Base-by-base conservation (phyloP, 805 yeast genomes). In the Candida dajiaensis region DNA sequence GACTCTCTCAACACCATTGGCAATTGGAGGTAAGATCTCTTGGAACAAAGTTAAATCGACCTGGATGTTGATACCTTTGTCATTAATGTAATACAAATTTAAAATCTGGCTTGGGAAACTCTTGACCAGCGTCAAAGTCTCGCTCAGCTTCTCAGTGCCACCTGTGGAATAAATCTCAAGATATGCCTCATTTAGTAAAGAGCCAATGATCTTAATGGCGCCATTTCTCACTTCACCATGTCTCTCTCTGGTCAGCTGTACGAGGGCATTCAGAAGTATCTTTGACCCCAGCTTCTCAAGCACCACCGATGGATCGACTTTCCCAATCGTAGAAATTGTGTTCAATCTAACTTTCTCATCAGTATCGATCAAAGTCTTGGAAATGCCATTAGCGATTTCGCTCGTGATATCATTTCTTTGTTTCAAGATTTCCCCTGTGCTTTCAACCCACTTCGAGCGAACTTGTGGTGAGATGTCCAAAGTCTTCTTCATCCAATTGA, bases 1-100 rank as follows among this genome's bases (percentile, higher is more conserved):
- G 0, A 81, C 81, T 46, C 95, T 69, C 29, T 56, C 65, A 2
- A 58, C 51, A 6, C 73, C 62, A 49, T 75, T 72, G 3, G 63
- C 53, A 18, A 77, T 78, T 23, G 77, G 65, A 0, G 95, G 86
- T 11, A 85, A 59, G 1, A 89, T 56, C 44, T 73, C 70, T 48
- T 83, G 89, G 53, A 81, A 74, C 3, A 89, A 53, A 0, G 74
- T 65, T 4, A 65, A 50, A 59, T 89, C 96, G 13, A 88, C 84
- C 12, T 75, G 67, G 12, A 81, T 73, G 47, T 83, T 87, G 42
- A 87, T 81, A 10, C 71, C 69, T 43, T 67, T 73, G 54, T 85
- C 89, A 59, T 88, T 87, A 51, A 89, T 83, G 57, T 85, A 89
- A 42, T 84, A 73, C 39, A 87, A 70, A 20, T 80, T 77, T 40